Percentiles rank a stretch among this genome's conserved stretches.
phyloP scores from a whole-genome alignment of 164 flowering plant genomes.

The Vitis cinerea region DNA sequence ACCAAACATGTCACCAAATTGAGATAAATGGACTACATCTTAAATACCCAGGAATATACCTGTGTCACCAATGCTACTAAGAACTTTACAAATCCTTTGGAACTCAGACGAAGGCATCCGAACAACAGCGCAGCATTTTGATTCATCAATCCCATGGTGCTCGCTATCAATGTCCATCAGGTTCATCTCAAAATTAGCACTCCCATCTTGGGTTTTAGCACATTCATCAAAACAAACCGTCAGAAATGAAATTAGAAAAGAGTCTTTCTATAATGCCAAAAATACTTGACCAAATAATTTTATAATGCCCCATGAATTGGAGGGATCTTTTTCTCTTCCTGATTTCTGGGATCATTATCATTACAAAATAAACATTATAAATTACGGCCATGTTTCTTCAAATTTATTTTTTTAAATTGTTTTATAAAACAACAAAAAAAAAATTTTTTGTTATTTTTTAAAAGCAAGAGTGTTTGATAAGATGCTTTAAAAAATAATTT shows the following conservation, averaged over 20 bases:
- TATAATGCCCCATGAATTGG: too few species aligned
- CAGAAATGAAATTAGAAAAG: background rate
- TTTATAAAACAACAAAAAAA: too few species aligned
- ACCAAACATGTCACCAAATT: constrained; percentile 1
- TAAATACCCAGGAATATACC: constrained; percentile 32
- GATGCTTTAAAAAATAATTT: too few species aligned
- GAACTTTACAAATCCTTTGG: constrained; percentile 81
- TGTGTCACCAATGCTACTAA: constrained; percentile 80
- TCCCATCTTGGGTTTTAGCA: constrained; percentile 62
- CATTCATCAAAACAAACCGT: background rate
- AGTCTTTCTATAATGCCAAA: too few species aligned
- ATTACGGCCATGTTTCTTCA: too few species aligned
- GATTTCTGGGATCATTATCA: too few species aligned
- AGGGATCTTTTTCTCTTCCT: too few species aligned
- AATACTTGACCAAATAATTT: too few species aligned
- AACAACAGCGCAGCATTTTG: constrained; percentile 83
- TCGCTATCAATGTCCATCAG: constrained; percentile 94
- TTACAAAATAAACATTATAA: too few species aligned
- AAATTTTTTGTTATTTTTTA: too few species aligned
- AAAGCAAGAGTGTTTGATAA: too few species aligned
- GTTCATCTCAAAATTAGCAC: constrained; percentile 87
- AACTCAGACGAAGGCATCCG: constrained; percentile 86
- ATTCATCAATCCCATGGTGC: constrained; percentile 91
- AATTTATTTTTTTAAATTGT: too few species aligned
- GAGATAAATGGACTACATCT: background rate